Percentiles rank a stretch among this genome's conserved stretches.
Evolutionary conservation across 495 filamentous ascomycete species (phyloP).

Genomic region (Aspergillus sclerotiicarbonarius): DNA sequence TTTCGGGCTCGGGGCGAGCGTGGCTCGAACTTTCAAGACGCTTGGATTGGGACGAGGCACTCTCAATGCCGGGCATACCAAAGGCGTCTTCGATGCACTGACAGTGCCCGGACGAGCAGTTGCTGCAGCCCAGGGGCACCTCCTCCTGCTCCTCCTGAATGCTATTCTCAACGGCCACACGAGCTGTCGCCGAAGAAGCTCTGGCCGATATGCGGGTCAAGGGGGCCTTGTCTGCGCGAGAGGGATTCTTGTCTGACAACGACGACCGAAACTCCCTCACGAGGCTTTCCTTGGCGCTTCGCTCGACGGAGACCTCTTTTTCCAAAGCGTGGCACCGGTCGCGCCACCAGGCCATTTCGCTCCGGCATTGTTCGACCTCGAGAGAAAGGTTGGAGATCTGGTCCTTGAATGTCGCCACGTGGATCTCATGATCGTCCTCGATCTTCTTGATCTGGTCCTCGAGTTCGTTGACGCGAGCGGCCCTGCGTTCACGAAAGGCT

Average conservation of each 20-base stretch:
- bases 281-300: constrained; percentile 40
- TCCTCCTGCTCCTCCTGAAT: constrained; percentile 30
- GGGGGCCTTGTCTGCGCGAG: constrained; percentile 33
- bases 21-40: constrained; percentile 15
- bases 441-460: constrained; percentile 77
- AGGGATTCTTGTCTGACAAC: constrained; percentile 23
- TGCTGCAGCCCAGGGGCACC: constrained; percentile 57
- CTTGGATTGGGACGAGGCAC: constrained; percentile 30
- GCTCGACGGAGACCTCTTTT: constrained; percentile 44
- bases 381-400: constrained; percentile 51
- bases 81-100: constrained; percentile 71
- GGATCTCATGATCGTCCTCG: constrained; percentile 50
- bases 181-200: constrained; percentile 1
- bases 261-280: constrained; percentile 42
- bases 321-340: constrained; percentile 50
- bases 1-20: constrained; percentile 32
- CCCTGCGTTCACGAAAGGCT: constrained; percentile 83
- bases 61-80: constrained; percentile 32
- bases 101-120: constrained; percentile 61
- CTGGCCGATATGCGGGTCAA: constrained; percentile 17
- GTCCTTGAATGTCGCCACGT: constrained; percentile 40
- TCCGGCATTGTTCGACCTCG: constrained; percentile 49
- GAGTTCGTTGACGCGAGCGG: constrained; percentile 79
- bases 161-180: too few relatives aligned
- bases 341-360: constrained; percentile 47